phyloP scores from a whole-genome alignment of 1,284 basidiomycete genomes.

The Sporisorium scitamineum region DNA sequence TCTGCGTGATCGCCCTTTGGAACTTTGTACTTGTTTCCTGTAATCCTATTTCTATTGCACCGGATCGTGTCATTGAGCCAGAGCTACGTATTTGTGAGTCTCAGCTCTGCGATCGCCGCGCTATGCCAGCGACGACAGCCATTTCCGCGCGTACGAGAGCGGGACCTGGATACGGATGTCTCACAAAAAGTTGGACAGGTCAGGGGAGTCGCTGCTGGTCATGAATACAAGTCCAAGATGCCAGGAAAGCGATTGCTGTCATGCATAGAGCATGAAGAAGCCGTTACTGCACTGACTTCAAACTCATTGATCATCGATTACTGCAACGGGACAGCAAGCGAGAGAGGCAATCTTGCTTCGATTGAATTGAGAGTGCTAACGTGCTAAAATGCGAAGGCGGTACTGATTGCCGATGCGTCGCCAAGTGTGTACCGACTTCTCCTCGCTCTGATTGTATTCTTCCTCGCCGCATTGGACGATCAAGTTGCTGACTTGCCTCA shows the following conservation, averaged over 20 bases:
- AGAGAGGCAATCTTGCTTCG: neutral
- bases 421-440: neutral
- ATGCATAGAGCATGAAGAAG: too few relatives aligned
- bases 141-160: too few relatives aligned
- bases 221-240: too few relatives aligned
- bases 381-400: neutral
- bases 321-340: neutral
- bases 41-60: neutral
- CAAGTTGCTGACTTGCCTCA: too few relatives aligned
- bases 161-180: too few relatives aligned
- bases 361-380: neutral
- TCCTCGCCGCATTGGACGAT: too few relatives aligned
- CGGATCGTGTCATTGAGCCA: neutral
- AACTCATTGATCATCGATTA: neutral
- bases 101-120: too few relatives aligned
- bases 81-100: too few relatives aligned
- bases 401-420: neutral
- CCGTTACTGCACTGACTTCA: neutral
- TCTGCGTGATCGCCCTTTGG: neutral
- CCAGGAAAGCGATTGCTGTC: too few relatives aligned
- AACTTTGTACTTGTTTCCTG: slow-evolving; percentile 1
- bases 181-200: too few relatives aligned
- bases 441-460: neutral
- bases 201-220: too few relatives aligned
- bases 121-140: too few relatives aligned